Conservation (phyloP, 768 basidiomycete genomes). For the Leccinum fibrillosum region DNA sequence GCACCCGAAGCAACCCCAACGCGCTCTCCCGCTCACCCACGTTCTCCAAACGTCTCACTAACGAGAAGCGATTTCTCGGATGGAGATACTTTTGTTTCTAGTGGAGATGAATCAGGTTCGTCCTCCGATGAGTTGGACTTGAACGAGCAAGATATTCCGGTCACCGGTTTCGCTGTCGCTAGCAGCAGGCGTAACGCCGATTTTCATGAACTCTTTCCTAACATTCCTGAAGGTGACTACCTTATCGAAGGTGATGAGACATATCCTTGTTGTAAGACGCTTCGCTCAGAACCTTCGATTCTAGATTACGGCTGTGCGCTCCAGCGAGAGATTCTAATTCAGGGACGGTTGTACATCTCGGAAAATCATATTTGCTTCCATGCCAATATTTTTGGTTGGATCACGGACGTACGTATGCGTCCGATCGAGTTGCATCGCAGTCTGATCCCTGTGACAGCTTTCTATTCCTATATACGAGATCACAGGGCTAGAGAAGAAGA, state of each 20-base stretch:
- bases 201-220: constrained; percentile 91
- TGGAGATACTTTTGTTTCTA: constrained; percentile 25
- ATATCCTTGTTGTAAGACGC: neutral
- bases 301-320: constrained; percentile 97
- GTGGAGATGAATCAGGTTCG: constrained; percentile 31
- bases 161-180: constrained; percentile 96
- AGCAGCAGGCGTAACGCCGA: constrained; percentile 93
- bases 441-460: constrained; percentile 46
- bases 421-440: neutral
- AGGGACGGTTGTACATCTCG: constrained; percentile 94
- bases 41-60: constrained; percentile 19
- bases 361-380: constrained; percentile 99
- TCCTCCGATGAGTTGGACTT: constrained; percentile 34
- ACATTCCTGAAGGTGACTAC: constrained; percentile 92
- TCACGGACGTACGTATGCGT: constrained; percentile 75
- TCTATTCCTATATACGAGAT: constrained; percentile 88
- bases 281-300: neutral
- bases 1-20: neutral
- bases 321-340: constrained; percentile 96
- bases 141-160: constrained; percentile 69
- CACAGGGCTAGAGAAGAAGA: constrained; percentile 86
- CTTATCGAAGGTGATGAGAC: constrained; percentile 83
- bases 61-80: constrained; percentile 28
- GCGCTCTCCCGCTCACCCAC: constrained; percentile 10
- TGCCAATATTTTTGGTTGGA: constrained; percentile 99